These are phyloP conservation scores for Podaxis sp. DNA, from an alignment of 768 basidiomycete genomes.

Conservation along the genomic window DNA sequence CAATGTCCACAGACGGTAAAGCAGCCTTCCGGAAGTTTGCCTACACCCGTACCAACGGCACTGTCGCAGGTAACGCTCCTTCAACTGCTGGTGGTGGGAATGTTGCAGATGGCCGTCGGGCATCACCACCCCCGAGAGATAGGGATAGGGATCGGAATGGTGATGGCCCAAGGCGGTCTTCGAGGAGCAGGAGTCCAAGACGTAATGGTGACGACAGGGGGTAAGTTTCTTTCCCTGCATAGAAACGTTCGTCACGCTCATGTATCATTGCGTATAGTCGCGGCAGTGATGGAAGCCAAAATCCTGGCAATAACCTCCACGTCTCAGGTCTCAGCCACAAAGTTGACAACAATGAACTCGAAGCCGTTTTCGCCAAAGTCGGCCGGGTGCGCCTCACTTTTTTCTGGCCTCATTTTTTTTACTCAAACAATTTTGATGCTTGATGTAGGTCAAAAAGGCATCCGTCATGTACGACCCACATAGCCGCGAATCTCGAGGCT, in stretches of 20 bases:
- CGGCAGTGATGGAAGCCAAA: slow-evolving; percentile 48
- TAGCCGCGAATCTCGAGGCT: slow-evolving; percentile 59
- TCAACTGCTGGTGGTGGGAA: slow-evolving; percentile 26
- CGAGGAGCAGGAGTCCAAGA: slow-evolving; percentile 76
- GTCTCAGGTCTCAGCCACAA: slow-evolving; percentile 55
- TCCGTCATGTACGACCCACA: slow-evolving; percentile 72
- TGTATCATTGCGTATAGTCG: slow-evolving; percentile 22
- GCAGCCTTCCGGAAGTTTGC: neutral
- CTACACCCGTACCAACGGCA: neutral
- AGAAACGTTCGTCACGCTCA: slow-evolving; percentile 13
- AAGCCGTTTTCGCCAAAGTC: slow-evolving; percentile 82
- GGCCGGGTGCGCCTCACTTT: slow-evolving; percentile 38
- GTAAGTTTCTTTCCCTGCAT: slow-evolving; percentile 34
- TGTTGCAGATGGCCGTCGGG: slow-evolving; percentile 45
- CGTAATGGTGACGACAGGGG: slow-evolving; percentile 46
- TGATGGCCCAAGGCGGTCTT: slow-evolving; percentile 59
- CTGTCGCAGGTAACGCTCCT: slow-evolving; percentile 2
- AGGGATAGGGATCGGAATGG: slow-evolving; percentile 32
- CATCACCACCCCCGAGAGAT: slow-evolving; percentile 33
- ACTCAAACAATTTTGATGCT: neutral
- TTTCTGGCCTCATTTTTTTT: slow-evolving; percentile 2
- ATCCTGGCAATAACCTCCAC: slow-evolving; percentile 65
- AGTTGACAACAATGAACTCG: slow-evolving; percentile 81
- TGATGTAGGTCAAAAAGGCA: slow-evolving; percentile 62
- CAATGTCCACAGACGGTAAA: slow-evolving; percentile 44